These are phyloP conservation scores for Avena sativa DNA, from an alignment of 176 grass and related monocot species.

Conservation along the genomic window DNA sequence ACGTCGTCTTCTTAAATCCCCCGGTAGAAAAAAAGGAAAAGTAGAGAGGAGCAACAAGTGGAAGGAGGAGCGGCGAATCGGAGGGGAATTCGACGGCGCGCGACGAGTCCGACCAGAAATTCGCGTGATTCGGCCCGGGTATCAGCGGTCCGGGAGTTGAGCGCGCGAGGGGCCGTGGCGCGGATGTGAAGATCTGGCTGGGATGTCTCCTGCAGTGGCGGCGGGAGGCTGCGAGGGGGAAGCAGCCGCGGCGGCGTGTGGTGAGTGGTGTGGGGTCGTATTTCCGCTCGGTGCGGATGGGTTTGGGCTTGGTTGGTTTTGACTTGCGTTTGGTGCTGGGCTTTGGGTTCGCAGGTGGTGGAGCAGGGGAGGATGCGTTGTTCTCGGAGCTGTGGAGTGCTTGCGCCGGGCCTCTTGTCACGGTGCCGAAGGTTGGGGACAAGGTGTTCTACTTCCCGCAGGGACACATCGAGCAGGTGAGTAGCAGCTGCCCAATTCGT, in stretches of 20 bases:
- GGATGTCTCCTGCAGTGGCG: constrained; percentile 27
- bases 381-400: constrained; percentile 88
- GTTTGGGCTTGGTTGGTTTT: constrained; percentile 32
- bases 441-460: constrained; percentile 95
- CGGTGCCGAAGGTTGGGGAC: constrained; percentile 72
- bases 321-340: constrained; percentile 28
- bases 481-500: background rate
- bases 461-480: constrained; percentile 96
- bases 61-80: constrained; percentile 18
- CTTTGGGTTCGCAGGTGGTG: constrained; percentile 37
- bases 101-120: constrained; percentile 28
- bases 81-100: constrained; percentile 26
- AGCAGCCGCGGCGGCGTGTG: constrained; percentile 37
- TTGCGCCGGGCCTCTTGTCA: constrained; percentile 91
- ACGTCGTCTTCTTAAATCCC: constrained; percentile 42
- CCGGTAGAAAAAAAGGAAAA: constrained; percentile 31
- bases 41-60: background rate
- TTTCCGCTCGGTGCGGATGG: background rate
- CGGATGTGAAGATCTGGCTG: constrained; percentile 55
- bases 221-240: constrained; percentile 31
- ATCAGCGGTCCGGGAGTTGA: background rate
- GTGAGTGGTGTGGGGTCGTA: background rate
- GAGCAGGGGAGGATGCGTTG: constrained; percentile 53
- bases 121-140: constrained; percentile 40
- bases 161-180: constrained; percentile 15